phyloP scores from a whole-genome alignment of 768 basidiomycete species.

The Russula dissimulans region DNA sequence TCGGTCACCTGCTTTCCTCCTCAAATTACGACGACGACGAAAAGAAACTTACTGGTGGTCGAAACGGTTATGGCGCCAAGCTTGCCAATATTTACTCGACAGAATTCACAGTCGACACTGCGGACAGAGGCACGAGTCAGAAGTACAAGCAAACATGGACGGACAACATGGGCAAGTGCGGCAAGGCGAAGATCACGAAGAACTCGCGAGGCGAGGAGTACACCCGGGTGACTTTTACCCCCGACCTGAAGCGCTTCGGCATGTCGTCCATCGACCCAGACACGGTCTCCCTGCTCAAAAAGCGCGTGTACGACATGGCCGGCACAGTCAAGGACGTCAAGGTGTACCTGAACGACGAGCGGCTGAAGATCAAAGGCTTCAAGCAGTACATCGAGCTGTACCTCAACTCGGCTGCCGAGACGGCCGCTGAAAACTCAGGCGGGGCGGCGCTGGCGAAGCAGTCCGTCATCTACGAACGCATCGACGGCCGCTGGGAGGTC shows the following conservation, averaged over 20 bases:
- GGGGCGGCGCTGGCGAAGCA: slow-evolving; percentile 74
- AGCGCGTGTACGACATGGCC: slow-evolving; percentile 95
- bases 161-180: slow-evolving; percentile 85
- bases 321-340: slow-evolving; percentile 92
- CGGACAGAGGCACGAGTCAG: slow-evolving; percentile 72
- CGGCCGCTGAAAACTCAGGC: slow-evolving; percentile 58
- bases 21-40: slow-evolving; percentile 99
- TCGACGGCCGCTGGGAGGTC: slow-evolving; percentile 85
- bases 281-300: slow-evolving; percentile 77
- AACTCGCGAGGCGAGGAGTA: slow-evolving; percentile 82
- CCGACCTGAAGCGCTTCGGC: slow-evolving; percentile 85
- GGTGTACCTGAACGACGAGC: slow-evolving; percentile 87
- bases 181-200: slow-evolving; percentile 88
- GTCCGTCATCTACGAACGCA: slow-evolving; percentile 71
- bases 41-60: slow-evolving; percentile 96
- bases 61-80: slow-evolving; percentile 98
- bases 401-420: slow-evolving; percentile 64
- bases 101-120: slow-evolving; percentile 94
- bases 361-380: slow-evolving; percentile 89
- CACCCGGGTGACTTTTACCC: slow-evolving; percentile 87
- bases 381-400: slow-evolving; percentile 97
- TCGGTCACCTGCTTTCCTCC: slow-evolving; percentile 87
- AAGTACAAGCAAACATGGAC: slow-evolving; percentile 96
- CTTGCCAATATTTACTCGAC: slow-evolving; percentile 96
- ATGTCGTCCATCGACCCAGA: slow-evolving; percentile 90